These are phyloP conservation scores for Schwanniomyces polymorphus DNA, from an alignment of 805 yeast genomes.

Conservation along the genomic window DNA sequence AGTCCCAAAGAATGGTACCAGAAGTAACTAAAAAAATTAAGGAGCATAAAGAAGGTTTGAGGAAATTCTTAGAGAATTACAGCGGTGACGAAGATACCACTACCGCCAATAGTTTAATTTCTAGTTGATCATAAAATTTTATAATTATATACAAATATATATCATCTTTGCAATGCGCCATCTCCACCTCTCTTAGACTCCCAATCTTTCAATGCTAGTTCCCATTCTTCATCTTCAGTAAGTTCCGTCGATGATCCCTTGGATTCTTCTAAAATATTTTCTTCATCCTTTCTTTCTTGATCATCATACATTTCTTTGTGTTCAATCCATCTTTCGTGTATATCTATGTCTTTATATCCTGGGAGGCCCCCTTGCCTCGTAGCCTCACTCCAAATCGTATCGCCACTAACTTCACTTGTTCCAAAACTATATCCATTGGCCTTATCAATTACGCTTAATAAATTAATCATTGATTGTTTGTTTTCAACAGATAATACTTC, in stretches of 20 bases:
- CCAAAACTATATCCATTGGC: constrained; percentile 95
- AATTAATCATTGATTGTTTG: constrained; percentile 84
- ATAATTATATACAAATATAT: constrained; percentile 2
- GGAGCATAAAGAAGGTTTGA: constrained; percentile 25
- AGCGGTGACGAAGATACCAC: constrained; percentile 33
- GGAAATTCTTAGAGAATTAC: constrained; percentile 35
- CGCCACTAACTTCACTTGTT: constrained; percentile 93
- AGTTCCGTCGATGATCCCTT: constrained; percentile 40
- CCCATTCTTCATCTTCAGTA: constrained; percentile 73
- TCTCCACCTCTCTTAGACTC: constrained; percentile 19
- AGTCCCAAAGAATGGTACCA: constrained; percentile 38
- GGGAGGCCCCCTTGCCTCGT: constrained; percentile 70
- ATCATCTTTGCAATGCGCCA: constrained; percentile 27
- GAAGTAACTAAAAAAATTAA: constrained; percentile 20
- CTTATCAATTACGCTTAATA: constrained; percentile 77
- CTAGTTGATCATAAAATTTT: not conserved
- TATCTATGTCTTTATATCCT: constrained; percentile 55
- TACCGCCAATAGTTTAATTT: constrained; percentile 22
- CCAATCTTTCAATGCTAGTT: constrained; percentile 34
- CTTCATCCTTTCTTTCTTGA: constrained; percentile 41
- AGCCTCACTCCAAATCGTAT: constrained; percentile 96
- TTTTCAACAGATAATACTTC: constrained; percentile 91
- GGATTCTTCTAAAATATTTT: constrained; percentile 28
- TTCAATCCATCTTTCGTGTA: constrained; percentile 96
- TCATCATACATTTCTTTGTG: constrained; percentile 76